Conservation (phyloP, 2,329 filamentous ascomycete species). For the Colletotrichum euphorbiae region DNA sequence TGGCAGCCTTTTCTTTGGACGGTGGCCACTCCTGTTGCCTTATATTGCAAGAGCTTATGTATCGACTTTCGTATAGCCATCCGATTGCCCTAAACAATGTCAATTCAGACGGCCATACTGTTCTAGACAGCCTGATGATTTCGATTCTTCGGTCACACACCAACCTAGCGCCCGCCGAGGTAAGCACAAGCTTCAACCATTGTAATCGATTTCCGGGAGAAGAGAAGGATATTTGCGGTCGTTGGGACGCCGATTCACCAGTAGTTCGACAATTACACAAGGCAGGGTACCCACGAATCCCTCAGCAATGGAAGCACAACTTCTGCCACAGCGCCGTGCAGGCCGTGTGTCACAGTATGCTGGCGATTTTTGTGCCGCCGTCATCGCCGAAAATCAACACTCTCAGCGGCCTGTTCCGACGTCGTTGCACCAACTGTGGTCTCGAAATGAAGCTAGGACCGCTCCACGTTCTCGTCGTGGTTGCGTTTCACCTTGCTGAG, state of each 20-base stretch:
- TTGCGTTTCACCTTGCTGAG: conserved; percentile 48
- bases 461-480: conserved; percentile 52
- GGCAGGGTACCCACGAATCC: conserved; percentile 45
- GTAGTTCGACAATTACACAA: conserved; percentile 47
- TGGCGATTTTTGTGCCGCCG: conserved; percentile 41
- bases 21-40: conserved; percentile 50
- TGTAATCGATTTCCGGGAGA: conserved; percentile 50
- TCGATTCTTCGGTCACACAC: conserved; percentile 52
- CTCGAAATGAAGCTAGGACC: conserved; percentile 47
- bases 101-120: conserved; percentile 50
- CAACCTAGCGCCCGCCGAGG: conserved; percentile 41
- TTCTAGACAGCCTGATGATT: conserved; percentile 53
- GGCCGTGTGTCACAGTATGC: conserved; percentile 51
- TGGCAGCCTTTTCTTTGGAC: conserved; percentile 52
- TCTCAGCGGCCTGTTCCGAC: conserved; percentile 2
- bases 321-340: conserved; percentile 57
- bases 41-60: conserved; percentile 7
- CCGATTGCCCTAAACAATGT: neutral
- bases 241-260: conserved; percentile 55
- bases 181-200: conserved; percentile 46
- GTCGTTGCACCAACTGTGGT: conserved; percentile 44
- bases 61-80: neutral
- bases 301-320: conserved; percentile 55
- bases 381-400: conserved; percentile 36
- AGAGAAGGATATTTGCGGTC: conserved; percentile 56